A percentile compares a stretch with the other conserved stretches of the same genome.
These are phyloP conservation scores for Hordeum pubiflorum DNA, from an alignment of 202 grass and related monocot genomes.

Conservation along the genomic window DNA sequence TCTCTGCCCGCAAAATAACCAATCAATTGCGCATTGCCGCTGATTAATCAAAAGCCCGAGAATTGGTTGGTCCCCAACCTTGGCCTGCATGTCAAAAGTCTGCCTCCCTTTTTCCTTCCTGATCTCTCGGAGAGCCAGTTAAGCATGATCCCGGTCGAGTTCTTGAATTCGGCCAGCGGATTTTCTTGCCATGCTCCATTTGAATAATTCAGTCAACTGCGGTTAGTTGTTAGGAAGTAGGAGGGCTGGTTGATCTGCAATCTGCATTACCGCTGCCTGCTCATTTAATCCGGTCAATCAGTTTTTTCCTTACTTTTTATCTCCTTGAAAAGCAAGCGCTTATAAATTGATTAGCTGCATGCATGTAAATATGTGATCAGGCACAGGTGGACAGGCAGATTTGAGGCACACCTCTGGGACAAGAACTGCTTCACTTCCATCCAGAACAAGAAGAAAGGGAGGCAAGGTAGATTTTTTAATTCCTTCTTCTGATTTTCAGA, in stretches of 20 bases:
- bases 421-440: constrained; percentile 68
- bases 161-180: not conserved
- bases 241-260: constrained; percentile 32
- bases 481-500: not conserved
- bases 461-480: constrained; percentile 49
- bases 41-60: not conserved
- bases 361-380: constrained; percentile 40
- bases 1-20: not conserved
- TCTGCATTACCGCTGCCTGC: not conserved
- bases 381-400: constrained; percentile 97
- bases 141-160: not conserved
- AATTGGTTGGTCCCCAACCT: not conserved
- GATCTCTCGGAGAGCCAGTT: not conserved
- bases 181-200: not conserved
- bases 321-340: not conserved
- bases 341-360: constrained; percentile 23
- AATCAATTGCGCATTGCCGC: constrained; percentile 1
- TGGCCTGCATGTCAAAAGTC: constrained; percentile 13
- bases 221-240: constrained; percentile 25
- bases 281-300: not conserved
- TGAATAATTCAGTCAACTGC: constrained; percentile 16
- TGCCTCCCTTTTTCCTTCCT: not conserved
- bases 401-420: constrained; percentile 95
- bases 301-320: not conserved
- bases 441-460: constrained; percentile 95